phyloP scores from a whole-genome alignment of 148 eudicot genomes.

The Camellia sinensis region DNA sequence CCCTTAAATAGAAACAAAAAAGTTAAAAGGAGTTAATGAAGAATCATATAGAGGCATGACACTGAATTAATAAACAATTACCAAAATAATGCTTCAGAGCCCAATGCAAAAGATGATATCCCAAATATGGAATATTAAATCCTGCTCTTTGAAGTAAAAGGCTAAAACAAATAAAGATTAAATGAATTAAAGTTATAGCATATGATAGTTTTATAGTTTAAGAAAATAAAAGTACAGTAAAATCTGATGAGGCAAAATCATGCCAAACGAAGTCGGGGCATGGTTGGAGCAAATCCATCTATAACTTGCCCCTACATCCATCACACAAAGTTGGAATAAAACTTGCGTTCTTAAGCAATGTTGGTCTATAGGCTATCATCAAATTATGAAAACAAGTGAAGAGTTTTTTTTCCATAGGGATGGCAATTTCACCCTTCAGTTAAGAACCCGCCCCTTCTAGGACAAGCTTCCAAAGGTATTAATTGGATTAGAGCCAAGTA shows the following conservation, averaged over 20 bases:
- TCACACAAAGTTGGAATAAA: background rate
- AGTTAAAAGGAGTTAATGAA: background rate
- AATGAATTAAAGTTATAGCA: background rate
- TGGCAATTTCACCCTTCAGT: background rate
- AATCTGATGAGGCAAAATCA: background rate
- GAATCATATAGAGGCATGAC: background rate
- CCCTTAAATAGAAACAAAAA: constrained; percentile 39
- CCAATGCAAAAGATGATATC: background rate
- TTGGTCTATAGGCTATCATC: background rate
- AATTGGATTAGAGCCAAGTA: too few species aligned
- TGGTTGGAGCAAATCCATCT: background rate
- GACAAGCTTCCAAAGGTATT: too few species aligned
- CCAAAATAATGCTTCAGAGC: background rate
- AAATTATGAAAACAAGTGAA: background rate
- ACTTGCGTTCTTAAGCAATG: background rate
- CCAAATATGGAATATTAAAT: background rate
- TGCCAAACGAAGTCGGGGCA: background rate
- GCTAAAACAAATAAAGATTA: background rate
- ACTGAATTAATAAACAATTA: background rate
- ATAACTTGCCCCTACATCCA: background rate
- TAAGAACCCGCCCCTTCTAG: too few species aligned
- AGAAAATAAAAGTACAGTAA: background rate
- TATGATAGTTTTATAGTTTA: background rate
- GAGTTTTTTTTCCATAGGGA: background rate
- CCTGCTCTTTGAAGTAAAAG: background rate